A percentile compares a stretch with the other conserved stretches of the same genome.
phyloP scores from a whole-genome alignment of 208 protist species.

The Balamuthia mandrillaris region DNA sequence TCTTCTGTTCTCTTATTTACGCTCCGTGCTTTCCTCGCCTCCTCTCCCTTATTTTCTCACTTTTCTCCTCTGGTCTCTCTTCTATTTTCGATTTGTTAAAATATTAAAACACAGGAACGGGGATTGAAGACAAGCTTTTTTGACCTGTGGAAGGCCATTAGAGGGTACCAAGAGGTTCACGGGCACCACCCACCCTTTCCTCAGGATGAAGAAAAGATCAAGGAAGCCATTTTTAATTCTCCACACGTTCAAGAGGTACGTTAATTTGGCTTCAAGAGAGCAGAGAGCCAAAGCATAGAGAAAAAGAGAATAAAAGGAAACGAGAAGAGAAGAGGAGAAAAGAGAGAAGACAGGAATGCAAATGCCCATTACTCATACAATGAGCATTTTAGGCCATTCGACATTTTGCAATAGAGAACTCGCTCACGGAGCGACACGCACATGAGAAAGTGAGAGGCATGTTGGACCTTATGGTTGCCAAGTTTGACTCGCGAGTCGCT shows the following conservation, averaged over 20 bases:
- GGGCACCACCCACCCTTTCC: background rate
- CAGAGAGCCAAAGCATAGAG: background rate
- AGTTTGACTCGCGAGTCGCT: background rate
- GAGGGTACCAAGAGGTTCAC: background rate
- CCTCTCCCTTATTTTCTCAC: background rate
- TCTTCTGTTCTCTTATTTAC: background rate
- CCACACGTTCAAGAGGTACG: background rate
- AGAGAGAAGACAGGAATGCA: background rate
- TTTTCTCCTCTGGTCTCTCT: too few relatives aligned
- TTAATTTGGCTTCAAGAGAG: background rate
- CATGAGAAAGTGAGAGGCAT: background rate
- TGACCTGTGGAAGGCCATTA: conserved; percentile 13
- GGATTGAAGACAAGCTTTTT: background rate
- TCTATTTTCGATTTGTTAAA: too few relatives aligned
- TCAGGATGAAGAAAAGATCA: background rate
- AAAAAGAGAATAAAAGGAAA: background rate
- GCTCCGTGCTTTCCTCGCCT: background rate
- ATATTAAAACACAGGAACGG: too few relatives aligned
- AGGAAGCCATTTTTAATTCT: background rate
- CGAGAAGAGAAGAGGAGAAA: background rate
- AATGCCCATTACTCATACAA: background rate
- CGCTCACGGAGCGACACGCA: background rate
- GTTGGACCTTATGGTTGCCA: background rate
- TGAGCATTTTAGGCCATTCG: background rate
- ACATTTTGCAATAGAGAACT: background rate